Base-by-base conservation (phyloP, 208 protist species). In the Trypanosoma congolense region DNA sequence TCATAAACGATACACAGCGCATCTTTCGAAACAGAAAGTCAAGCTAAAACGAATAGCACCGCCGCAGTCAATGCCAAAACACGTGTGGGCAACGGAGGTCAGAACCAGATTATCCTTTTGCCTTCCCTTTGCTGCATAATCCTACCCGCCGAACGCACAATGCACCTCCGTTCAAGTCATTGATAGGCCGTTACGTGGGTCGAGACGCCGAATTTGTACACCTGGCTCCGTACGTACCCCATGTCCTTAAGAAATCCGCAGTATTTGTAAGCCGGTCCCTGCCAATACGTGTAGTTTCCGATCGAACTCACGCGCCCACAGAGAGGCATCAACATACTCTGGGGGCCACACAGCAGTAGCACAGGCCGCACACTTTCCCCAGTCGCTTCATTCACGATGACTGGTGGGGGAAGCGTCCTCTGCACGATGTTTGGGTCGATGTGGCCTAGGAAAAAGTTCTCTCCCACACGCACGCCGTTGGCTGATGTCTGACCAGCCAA, bases 131-230 rank as follows among this genome's bases (percentile, higher is more conserved):
- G 3, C 50, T 12, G 14, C 1, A 16, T 52, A 36, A 22, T 40
- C 3, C 26, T 42, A 21, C 21, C 31, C 22, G 14, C 30, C 42
- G 21, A 46, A 46, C 10, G 18, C n/a, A 25, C 6, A 25, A 25
- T n/a, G 0, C 42, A 46, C 21, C 6, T 21, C 35, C 14, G 5
- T 16, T 12, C 33, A 16, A 16, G 2, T 79, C 50, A 93, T 28
- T 90, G 86, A 24, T 79, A 70, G 0, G 80, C 79, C 18, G 86
- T 45, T 42, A 90, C 74, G 45, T 93, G 82, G 9, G 78, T 88
- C 21, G 86, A 93, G 16, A 89, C 80, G 14, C 87, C 87, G 58
- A 94, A 94, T 65, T 91, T 94, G 65, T 94, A 94, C 42, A 90
- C 75, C 62, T 94, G 83, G 33, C 56, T 59, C 14, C 79, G 70